A percentile compares a stretch with the other conserved stretches of the same genome.
These are phyloP conservation scores for Ganoderma lucidum DNA, from an alignment of 1,284 basidiomycete genomes.

Conservation along the genomic window DNA sequence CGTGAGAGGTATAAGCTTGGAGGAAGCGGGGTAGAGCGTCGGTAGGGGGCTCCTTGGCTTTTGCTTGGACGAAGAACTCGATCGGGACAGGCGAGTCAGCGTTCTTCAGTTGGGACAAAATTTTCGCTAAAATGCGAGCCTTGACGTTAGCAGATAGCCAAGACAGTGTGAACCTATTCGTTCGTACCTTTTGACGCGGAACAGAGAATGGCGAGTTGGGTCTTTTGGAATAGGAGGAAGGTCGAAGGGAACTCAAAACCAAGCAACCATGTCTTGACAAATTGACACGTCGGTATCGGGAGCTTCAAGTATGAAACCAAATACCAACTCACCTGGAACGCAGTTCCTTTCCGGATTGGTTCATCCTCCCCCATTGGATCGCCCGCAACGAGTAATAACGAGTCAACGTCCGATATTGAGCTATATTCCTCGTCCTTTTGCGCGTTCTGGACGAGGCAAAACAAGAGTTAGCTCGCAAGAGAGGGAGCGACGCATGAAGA, in stretches of 20 bases:
- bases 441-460: slow-evolving; percentile 53
- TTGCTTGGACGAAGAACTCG: slow-evolving; percentile 75
- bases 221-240: slow-evolving; percentile 82
- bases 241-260: slow-evolving; percentile 98
- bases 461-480: slow-evolving; percentile 19
- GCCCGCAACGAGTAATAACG: slow-evolving; percentile 82
- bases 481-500: not conserved
- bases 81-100: slow-evolving; percentile 62
- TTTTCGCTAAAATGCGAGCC: slow-evolving; percentile 62
- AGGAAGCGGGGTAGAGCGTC: slow-evolving; percentile 73
- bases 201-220: slow-evolving; percentile 83
- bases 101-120: slow-evolving; percentile 73
- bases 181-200: slow-evolving; percentile 87
- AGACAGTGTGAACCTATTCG: not conserved
- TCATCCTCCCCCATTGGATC: slow-evolving; percentile 87
- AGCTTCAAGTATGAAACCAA: slow-evolving; percentile 18
- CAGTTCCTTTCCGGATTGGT: slow-evolving; percentile 87
- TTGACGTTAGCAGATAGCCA: slow-evolving; percentile 28
- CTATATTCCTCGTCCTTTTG: slow-evolving; percentile 75
- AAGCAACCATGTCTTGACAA: slow-evolving; percentile 86
- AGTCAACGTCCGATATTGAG: slow-evolving; percentile 71
- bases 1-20: slow-evolving; percentile 60
- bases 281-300: slow-evolving; percentile 30
- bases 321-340: slow-evolving; percentile 76
- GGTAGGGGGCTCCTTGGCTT: slow-evolving; percentile 75